Evolutionary conservation across 768 basidiomycete species (phyloP), one percentile per base, ranked within the genome.

Genomic region (Boletus bicolor): DNA sequence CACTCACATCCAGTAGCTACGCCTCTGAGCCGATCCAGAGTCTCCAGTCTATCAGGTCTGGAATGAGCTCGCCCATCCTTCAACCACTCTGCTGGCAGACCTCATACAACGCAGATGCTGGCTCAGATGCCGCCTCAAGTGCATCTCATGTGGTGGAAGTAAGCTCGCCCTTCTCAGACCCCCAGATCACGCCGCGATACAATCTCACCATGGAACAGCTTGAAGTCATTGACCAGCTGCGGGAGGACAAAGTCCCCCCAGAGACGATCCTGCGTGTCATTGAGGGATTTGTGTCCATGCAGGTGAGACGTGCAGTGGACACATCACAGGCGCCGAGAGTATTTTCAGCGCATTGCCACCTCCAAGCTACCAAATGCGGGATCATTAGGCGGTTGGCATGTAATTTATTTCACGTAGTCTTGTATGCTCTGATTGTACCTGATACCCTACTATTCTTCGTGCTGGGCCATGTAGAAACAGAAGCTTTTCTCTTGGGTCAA

Each of bases 341-440:
- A 6, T 50, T 17, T 17, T 17, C 6, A 56, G 66, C 19, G 41
- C 17, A n/a, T 37, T 45, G 19, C 60, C 54, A 1, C 66, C 62
- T 7, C 65, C 65, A 10, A 67, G 66, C 28, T 67, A 68, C 34
- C 60, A 55, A 42, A 59, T 58, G 5, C 58, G 44, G 24, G 47
- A 36, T 11, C 41, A 19, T 39, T 56, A 49, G 26, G 7, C 8
- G 3, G 19, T 26, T 4, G 15, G 36, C 24, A 7, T 7, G 12
- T 9, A 3, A 7, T 0, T 6, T 35, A 8, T 28, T 12, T 24
- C 15, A 26, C 34, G 24, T 38, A 8, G 24, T 21, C 5, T 26
- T 7, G 21, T 15, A 30, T 2, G 11, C 8, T 7, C 19, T 43
- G 19, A 15, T n/a, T 44, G 24, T 8, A 14, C n/a, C 21, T 7